A percentile compares a stretch with the other conserved stretches of the same genome.
Evolutionary conservation across 495 filamentous ascomycete species (phyloP).

Genomic region (Penicillium tannophilum): DNA sequence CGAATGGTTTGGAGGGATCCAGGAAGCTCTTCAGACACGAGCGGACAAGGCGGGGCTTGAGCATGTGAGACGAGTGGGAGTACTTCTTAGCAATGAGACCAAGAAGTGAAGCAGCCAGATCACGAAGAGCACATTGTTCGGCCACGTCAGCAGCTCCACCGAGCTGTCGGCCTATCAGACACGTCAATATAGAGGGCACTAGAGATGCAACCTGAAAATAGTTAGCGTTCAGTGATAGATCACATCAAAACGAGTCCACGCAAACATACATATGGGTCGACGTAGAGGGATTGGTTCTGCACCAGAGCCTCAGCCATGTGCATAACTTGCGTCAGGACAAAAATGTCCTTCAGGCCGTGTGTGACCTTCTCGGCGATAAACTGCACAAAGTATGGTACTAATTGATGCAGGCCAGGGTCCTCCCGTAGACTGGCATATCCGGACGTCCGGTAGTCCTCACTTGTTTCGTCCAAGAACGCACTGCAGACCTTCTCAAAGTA

Average conservation of each 20-base stretch:
- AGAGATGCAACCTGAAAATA: slow-evolving; percentile 62
- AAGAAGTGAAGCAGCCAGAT: slow-evolving; percentile 78
- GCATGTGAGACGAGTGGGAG: slow-evolving; percentile 67
- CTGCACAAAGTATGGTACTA: slow-evolving; percentile 92
- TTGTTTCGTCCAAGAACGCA: slow-evolving; percentile 80
- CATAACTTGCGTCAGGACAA: slow-evolving; percentile 87
- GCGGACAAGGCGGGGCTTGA: slow-evolving; percentile 85
- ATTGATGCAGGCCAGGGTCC: slow-evolving; percentile 91
- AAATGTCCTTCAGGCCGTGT: slow-evolving; percentile 81
- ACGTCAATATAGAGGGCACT: slow-evolving; percentile 87
- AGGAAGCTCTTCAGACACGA: slow-evolving; percentile 90
- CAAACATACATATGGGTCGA: slow-evolving; percentile 78
- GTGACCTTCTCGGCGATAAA: slow-evolving; percentile 95
- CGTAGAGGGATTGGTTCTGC: slow-evolving; percentile 76
- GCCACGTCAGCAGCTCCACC: slow-evolving; percentile 54
- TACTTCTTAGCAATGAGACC: slow-evolving; percentile 74
- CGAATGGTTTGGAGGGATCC: slow-evolving; percentile 75
- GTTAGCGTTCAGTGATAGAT: not conserved
- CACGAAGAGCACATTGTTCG: slow-evolving; percentile 79
- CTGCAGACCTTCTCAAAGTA: slow-evolving; percentile 93
- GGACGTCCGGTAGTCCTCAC: slow-evolving; percentile 82
- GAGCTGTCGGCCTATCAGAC: slow-evolving; percentile 82
- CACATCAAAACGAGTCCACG: not conserved
- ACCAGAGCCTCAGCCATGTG: slow-evolving; percentile 80
- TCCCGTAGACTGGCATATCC: slow-evolving; percentile 78